Base-by-base conservation (phyloP, 768 basidiomycete genomes). In the Roridomyces roridus region DNA sequence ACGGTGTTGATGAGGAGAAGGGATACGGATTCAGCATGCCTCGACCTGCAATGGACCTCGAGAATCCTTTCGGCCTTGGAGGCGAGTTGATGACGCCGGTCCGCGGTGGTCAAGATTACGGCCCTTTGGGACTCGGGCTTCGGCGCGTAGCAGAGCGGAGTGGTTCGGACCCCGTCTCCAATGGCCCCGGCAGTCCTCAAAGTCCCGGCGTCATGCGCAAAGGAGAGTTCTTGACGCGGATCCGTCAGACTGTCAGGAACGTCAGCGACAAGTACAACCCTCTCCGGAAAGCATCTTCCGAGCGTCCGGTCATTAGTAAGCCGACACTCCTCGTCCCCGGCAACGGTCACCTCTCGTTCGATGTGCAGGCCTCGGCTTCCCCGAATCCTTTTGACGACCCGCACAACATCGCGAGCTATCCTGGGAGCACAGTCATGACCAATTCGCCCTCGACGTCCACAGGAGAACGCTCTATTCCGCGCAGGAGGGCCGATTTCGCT, bases 361-460 rank as follows among this genome's bases (percentile, higher is more conserved):
- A 74, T 46, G 64, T 72, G 47, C 70, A 74, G 24, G 71, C 65
- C 35, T 77, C 77, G 21, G 61, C 72, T 29, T 65, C 75, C 31
- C 31, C 31, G 9, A 71, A 70, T 51, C 76, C 81, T 26, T 81
- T 83, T 56, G 77, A 77, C 25, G 80, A 77, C 36, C 63, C 70
- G 12, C 42, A 63, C 51, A 53, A 70, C 46, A 55, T 68, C n/a
- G 67, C 67, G 20, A 80, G 76, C 63, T 74, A 76, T 28, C 74
- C 79, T 20, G 78, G 74, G 46, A 83, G 78, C 57, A 80, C 80
- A 3, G 75, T 81, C 45, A 77, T 82, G 40, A 80, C 81, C 2
- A 78, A 77, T 29, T 88, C 88, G 2, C 87, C 87, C 7, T 88
- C 88, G 10, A 79, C 78, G 20, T 90, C 88, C 31, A 88, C 85